Percentiles rank a stretch among this genome's conserved stretches.
phyloP scores from a whole-genome alignment of 192 early-diverging fungal genomes.

The Podila epigama region DNA sequence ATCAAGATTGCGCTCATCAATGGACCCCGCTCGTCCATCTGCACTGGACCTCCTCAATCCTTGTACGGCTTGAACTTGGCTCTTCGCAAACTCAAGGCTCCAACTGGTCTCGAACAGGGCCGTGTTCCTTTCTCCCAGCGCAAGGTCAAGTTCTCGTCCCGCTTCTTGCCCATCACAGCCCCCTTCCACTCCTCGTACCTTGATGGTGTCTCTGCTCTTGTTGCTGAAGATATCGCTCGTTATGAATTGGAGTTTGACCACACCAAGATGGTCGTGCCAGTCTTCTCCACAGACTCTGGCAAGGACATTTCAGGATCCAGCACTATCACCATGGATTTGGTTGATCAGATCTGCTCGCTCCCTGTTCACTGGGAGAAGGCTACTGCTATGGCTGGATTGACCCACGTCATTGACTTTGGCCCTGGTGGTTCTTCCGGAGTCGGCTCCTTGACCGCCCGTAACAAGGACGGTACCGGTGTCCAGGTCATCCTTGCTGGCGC shows the following conservation, averaged over 20 bases:
- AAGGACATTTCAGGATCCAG: slow-evolving; percentile 71
- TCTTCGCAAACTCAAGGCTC: slow-evolving; percentile 92
- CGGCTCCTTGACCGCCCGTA: slow-evolving; percentile 82
- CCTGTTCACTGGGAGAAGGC: slow-evolving; percentile 82
- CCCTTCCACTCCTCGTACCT: slow-evolving; percentile 92
- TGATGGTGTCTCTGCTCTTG: slow-evolving; percentile 63
- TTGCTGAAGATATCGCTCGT: slow-evolving; percentile 74
- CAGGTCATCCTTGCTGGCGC: slow-evolving; percentile 72
- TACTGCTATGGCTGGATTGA: slow-evolving; percentile 62
- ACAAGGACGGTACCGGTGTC: slow-evolving; percentile 87
- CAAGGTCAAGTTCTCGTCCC: slow-evolving; percentile 88
- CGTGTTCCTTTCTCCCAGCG: slow-evolving; percentile 89
- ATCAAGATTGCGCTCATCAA: slow-evolving; percentile 91
- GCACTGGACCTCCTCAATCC: slow-evolving; percentile 89
- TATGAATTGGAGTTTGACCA: slow-evolving; percentile 71
- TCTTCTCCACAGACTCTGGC: slow-evolving; percentile 84
- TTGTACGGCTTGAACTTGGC: slow-evolving; percentile 92
- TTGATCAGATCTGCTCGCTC: slow-evolving; percentile 73
- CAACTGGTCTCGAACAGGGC: slow-evolving; percentile 84
- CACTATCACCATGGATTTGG: slow-evolving; percentile 70
- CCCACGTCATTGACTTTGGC: slow-evolving; percentile 96
- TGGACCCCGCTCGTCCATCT: slow-evolving; percentile 88
- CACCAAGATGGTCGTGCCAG: slow-evolving; percentile 72
- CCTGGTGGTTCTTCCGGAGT: slow-evolving; percentile 87
- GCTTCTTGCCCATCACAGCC: slow-evolving; percentile 91